A percentile compares a stretch with the other conserved stretches of the same genome.
Conservation (phyloP, 2,329 filamentous ascomycete species). For the Trichoderma atroviride region DNA sequence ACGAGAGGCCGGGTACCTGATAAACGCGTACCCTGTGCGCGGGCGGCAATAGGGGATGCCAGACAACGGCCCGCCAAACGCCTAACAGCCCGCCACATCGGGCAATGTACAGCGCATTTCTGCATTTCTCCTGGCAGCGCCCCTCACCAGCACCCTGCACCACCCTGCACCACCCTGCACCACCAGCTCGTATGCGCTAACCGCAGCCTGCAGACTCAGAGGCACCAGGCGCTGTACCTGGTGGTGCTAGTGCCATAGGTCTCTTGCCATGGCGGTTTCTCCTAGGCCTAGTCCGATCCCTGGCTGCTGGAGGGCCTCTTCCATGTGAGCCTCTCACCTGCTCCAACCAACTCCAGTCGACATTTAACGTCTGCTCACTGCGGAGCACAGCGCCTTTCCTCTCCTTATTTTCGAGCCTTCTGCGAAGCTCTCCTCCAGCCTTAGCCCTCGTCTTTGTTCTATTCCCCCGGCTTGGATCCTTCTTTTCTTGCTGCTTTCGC, state of each 20-base stretch:
- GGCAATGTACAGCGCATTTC: background rate
- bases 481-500: background rate
- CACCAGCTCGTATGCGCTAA: background rate
- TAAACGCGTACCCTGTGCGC: background rate
- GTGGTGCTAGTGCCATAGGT: background rate
- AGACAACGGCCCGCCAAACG: background rate
- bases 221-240: background rate
- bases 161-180: background rate
- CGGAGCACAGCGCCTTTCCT: constrained; percentile 20
- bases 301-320: constrained; percentile 16
- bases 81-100: constrained; percentile 4
- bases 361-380: constrained; percentile 22
- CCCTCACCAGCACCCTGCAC: background rate
- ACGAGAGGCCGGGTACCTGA: background rate
- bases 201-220: background rate
- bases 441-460: background rate
- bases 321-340: constrained; percentile 22
- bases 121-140: background rate
- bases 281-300: background rate
- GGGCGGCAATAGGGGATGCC: constrained; percentile 6
- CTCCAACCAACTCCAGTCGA: background rate
- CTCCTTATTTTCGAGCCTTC: constrained; percentile 26
- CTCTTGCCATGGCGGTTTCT: constrained; percentile 8
- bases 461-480: constrained; percentile 10
- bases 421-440: constrained; percentile 20